A percentile compares a stretch with the other conserved stretches of the same genome.
Conservation (phyloP, 768 basidiomycete species). For the Suillus clintonianus region DNA sequence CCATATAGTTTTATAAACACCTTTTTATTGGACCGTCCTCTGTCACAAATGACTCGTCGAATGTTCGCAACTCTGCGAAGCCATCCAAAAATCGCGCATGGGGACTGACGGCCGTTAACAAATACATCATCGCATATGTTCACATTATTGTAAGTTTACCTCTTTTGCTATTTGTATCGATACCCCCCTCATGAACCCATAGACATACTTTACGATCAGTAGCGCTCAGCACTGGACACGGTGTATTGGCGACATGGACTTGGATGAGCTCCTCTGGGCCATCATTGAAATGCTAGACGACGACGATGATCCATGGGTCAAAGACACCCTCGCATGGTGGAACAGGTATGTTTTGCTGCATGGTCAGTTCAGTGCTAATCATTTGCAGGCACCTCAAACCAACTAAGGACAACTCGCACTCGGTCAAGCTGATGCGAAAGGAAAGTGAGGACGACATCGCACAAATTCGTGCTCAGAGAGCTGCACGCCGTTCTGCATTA, state of each 20-base stretch:
- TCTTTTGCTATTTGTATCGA: neutral
- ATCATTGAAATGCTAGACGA: constrained; percentile 6
- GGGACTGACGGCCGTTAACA: neutral
- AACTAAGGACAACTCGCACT: no score
- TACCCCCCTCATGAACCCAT: no score
- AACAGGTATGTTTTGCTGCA: neutral
- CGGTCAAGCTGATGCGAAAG: no score
- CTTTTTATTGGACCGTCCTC: constrained; percentile 3
- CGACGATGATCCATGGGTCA: constrained; percentile 6
- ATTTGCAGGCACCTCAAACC: no score
- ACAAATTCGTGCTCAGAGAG: no score
- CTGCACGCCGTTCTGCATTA: no score
- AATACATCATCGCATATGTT: constrained; percentile 2
- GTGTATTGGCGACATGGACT: constrained; percentile 3
- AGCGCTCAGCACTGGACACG: constrained; percentile 5
- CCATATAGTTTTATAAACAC: constrained; percentile 3
- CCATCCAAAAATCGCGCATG: neutral
- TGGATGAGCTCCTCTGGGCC: neutral
- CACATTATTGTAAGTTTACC: neutral
- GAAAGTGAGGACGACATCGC: no score
- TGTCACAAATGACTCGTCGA: neutral
- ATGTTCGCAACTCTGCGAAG: neutral
- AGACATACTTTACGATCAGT: neutral
- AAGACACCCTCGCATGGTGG: constrained; percentile 2
- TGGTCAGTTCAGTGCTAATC: no score